These are phyloP conservation scores for Daucus carota DNA, from an alignment of 129 eudicot species.

Conservation along the genomic window DNA sequence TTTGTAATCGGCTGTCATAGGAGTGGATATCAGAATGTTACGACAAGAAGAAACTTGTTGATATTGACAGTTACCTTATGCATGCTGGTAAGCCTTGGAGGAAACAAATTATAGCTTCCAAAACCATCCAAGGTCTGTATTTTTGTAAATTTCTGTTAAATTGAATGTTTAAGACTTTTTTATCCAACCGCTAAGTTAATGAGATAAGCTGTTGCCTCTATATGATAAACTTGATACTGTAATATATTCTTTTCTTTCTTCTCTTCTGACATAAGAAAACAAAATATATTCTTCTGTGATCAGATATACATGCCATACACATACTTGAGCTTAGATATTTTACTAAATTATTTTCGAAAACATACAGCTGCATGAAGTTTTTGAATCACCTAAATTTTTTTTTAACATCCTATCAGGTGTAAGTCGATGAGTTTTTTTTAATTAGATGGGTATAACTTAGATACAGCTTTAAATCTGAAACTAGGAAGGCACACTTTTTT, in stretches of 20 bases:
- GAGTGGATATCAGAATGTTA: slow-evolving; percentile 84
- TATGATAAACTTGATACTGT: neutral
- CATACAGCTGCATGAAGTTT: neutral
- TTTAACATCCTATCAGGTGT: neutral
- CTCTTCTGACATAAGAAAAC: neutral
- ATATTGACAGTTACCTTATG: slow-evolving; percentile 71
- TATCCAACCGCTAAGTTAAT: neutral
- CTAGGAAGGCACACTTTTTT: neutral
- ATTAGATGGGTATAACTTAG: neutral
- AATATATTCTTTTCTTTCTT: neutral
- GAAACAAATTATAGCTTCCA: slow-evolving; percentile 36
- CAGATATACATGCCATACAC: neutral
- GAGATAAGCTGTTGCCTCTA: neutral
- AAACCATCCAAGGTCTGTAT: slow-evolving; percentile 43
- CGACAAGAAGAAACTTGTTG: slow-evolving; percentile 65
- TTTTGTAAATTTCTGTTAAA: slow-evolving; percentile 4
- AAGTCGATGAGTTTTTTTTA: neutral
- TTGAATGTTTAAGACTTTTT: neutral
- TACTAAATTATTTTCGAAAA: neutral
- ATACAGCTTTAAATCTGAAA: neutral
- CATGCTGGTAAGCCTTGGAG: slow-evolving; percentile 93
- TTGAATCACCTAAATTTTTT: neutral
- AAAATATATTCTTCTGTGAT: neutral
- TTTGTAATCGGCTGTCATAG: slow-evolving; percentile 23
- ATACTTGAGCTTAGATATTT: neutral